Conservation (phyloP, 257 asterid species). For the Scutellaria galericulata region DNA sequence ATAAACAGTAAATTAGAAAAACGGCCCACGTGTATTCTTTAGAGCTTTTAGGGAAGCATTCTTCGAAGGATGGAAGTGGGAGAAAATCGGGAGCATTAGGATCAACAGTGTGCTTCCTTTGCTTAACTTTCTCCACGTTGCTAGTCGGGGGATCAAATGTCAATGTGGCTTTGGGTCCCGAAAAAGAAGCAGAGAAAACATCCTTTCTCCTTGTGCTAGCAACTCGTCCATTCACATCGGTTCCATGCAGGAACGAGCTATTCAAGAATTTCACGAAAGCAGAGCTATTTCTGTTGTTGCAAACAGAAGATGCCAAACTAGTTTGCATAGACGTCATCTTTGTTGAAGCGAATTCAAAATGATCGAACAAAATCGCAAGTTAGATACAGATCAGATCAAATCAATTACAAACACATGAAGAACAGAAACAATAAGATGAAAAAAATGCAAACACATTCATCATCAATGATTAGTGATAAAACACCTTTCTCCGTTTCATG, state of each 20-base stretch:
- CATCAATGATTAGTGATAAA: no score
- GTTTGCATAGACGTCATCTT: conserved; percentile 80
- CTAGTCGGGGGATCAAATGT: conserved; percentile 75
- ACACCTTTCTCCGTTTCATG: not conserved
- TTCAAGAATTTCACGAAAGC: conserved; percentile 47
- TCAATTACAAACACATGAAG: not conserved
- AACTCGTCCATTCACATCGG: conserved; percentile 47
- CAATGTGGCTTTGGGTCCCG: conserved; percentile 65
- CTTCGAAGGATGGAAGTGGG: conserved; percentile 90
- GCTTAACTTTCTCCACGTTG: conserved; percentile 57
- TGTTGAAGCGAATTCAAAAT: not conserved
- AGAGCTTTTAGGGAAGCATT: conserved; percentile 95
- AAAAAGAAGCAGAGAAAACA: conserved; percentile 28
- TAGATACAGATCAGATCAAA: not conserved
- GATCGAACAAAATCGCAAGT: conserved; percentile 11
- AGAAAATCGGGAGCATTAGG: conserved; percentile 91
- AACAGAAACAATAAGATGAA: not conserved
- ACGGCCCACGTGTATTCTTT: conserved; percentile 68
- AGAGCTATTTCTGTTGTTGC: conserved; percentile 58
- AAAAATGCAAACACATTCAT: no score
- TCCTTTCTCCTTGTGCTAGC: conserved; percentile 43
- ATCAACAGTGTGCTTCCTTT: conserved; percentile 80
- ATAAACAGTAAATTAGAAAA: conserved; percentile 5
- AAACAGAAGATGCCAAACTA: conserved; percentile 64
- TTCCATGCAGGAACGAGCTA: conserved; percentile 62